Percentiles rank a stretch among this genome's conserved stretches.
Conservation (phyloP, 2,329 filamentous ascomycete species). For the Dendrostoma leiphaemia region DNA sequence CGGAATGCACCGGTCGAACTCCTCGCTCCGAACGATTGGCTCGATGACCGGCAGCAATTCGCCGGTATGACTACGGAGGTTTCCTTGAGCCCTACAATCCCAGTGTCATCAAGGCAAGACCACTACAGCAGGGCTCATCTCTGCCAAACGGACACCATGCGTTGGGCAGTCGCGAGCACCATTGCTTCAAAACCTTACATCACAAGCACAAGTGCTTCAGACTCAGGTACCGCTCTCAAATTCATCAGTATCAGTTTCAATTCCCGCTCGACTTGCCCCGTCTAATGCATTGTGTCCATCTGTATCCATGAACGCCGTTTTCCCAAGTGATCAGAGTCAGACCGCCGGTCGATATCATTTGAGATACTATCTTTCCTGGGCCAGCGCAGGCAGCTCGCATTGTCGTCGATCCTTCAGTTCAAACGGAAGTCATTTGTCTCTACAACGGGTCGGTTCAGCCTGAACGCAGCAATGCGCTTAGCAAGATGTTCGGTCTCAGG, state of each 20-base stretch:
- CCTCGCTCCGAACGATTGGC: no score
- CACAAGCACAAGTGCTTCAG: neutral
- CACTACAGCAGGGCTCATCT: no score
- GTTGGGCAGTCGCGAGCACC: no score
- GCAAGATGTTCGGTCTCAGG: conserved; percentile 53
- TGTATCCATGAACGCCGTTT: conserved; percentile 3
- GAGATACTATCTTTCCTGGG: neutral
- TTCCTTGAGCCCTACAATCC: no score
- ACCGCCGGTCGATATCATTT: neutral
- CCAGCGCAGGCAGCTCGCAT: neutral
- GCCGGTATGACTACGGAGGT: no score
- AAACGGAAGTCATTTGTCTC: neutral
- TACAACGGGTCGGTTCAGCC: conserved; percentile 45
- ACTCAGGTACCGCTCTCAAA: neutral
- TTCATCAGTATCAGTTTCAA: neutral
- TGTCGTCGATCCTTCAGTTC: neutral
- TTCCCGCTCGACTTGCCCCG: neutral
- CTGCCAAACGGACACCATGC: no score
- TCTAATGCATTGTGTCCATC: neutral
- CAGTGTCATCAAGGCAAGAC: no score
- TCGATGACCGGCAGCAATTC: no score
- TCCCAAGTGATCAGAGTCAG: neutral
- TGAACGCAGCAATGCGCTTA: conserved; percentile 67
- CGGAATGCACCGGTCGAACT: no score
- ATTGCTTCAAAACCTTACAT: no score